phyloP scores from a whole-genome alignment of 2,329 filamentous ascomycete genomes.

The Dothideomycetes sp. region DNA sequence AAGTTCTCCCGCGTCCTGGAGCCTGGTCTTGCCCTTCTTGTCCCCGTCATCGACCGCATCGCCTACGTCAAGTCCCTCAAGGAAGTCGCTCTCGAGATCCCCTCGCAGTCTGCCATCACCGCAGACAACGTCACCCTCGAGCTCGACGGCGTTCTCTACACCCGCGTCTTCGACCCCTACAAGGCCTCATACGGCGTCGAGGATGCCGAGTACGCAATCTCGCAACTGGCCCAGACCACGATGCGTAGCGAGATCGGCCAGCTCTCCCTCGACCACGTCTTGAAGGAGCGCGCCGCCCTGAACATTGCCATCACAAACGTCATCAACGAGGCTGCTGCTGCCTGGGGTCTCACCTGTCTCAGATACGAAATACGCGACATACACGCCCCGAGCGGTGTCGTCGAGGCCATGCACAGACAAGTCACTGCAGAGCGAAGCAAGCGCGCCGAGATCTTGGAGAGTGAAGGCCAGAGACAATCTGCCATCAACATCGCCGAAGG shows the following conservation, averaged over 20 bases:
- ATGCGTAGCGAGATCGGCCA: slow-evolving; percentile 99
- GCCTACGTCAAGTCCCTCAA: slow-evolving; percentile 97
- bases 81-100: slow-evolving; percentile 92
- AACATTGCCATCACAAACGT: slow-evolving; percentile 98
- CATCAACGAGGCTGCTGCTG: slow-evolving; percentile 94
- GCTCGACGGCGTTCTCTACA: slow-evolving; percentile 91
- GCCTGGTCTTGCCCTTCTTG: slow-evolving; percentile 77
- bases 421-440: slow-evolving; percentile 96
- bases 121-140: slow-evolving; percentile 97
- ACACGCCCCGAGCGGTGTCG: slow-evolving; percentile 84
- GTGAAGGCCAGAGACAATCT: slow-evolving; percentile 89
- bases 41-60: slow-evolving; percentile 89
- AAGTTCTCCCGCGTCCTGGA: slow-evolving; percentile 90
- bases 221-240: slow-evolving; percentile 92
- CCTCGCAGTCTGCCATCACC: slow-evolving; percentile 93
- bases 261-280: slow-evolving; percentile 87
- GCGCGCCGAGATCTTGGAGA: slow-evolving; percentile 93
- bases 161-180: slow-evolving; percentile 92
- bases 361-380: slow-evolving; percentile 98
- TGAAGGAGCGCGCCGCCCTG: slow-evolving; percentile 90
- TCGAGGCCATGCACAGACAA: slow-evolving; percentile 96
- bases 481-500: slow-evolving; percentile 99
- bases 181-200: slow-evolving; percentile 98
- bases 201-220: slow-evolving; percentile 97
- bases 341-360: slow-evolving; percentile 92